phyloP scores from a whole-genome alignment of 1,284 basidiomycete species.

The Tranzscheliella williamsii region DNA sequence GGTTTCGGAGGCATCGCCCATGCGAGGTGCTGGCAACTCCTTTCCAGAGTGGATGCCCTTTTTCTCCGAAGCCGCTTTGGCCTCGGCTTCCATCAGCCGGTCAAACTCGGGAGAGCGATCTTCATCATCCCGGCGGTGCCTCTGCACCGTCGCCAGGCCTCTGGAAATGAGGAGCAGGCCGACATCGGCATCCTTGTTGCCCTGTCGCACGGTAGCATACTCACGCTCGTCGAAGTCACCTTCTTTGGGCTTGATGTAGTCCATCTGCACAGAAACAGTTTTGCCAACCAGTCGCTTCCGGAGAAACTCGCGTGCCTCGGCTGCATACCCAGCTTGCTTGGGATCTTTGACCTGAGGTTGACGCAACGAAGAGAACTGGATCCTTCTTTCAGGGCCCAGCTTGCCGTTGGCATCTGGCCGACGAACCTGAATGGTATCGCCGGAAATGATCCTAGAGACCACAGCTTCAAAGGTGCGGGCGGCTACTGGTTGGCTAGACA shows the following conservation, averaged over 20 bases:
- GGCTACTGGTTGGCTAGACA: conserved; percentile 30
- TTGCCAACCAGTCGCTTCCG: conserved; percentile 49
- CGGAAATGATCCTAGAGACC: conserved; percentile 86
- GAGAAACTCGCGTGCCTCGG: conserved; percentile 77
- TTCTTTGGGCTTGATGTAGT: conserved; percentile 54
- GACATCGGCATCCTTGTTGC: conserved; percentile 67
- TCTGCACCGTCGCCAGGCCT: conserved; percentile 83
- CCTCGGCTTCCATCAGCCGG: conserved; percentile 88
- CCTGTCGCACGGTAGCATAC: conserved; percentile 49
- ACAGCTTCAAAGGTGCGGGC: conserved; percentile 68
- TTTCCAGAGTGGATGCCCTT: conserved; percentile 92
- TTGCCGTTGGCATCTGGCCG: conserved; percentile 61
- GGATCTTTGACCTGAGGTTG: conserved; percentile 72
- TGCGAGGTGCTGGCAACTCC: conserved; percentile 69
- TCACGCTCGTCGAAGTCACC: conserved; percentile 52
- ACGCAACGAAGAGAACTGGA: conserved; percentile 87
- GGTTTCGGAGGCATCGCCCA: conserved; percentile 78
- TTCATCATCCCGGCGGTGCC: conserved; percentile 90
- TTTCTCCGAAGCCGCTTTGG: conserved; percentile 75
- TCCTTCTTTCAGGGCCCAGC: conserved; percentile 71
- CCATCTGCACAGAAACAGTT: conserved; percentile 48
- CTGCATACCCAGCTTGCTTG: conserved; percentile 83
- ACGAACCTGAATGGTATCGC: conserved; percentile 74
- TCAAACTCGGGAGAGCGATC: conserved; percentile 92
- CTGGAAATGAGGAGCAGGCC: conserved; percentile 91